Evolutionary conservation across 1,139 yeast genomes (phyloP), one percentile per base, ranked within the genome.

Genomic region (Lodderomyces pseudojiufengensis): DNA sequence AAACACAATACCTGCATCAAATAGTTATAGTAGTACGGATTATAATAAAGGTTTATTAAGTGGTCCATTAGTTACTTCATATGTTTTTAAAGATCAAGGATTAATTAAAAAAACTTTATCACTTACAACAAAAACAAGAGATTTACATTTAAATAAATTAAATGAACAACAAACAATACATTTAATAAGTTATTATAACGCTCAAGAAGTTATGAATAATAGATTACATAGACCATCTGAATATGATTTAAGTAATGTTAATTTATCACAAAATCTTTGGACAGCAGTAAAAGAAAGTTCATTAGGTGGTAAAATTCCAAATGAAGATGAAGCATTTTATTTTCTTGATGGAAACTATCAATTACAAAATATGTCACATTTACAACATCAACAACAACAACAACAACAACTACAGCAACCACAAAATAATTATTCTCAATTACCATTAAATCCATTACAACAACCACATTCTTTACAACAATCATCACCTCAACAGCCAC

Each of bases 91-190:
- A 51, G 84, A 80, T 38, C 76, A 77, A 39, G 95, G 95, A 0
- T 68, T 88, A 33, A 78, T 87, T 41, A 88, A 88, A 57, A 87
- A 87, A 56, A 85, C 97, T 0, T 67, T 88, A 45, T 78, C 90
- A 4, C 65, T 87, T 12, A 73, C 57, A 13, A 63, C 70, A 13
- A 55, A 50, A 6, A 40, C 56, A 4, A 59, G 58, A 28, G 78
- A 76, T 11, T 52, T 62, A 20, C 59, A 60, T 33, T 37, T 60
- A 16, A 57, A 54, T 8, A 51, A 50, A 24, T 50, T 52, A 25
- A 52, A 50, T 6, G 65, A 56, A 35, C 61, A 55, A 35, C 71
- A 65, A 48, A 79, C 86, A 0, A 74, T 84, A 39, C 96, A 90
- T 53, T 60, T 88, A 37, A 79, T 88, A 6, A 79, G 90, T 13